Evolutionary conservation across 768 basidiomycete genomes (phyloP), one percentile per base, ranked within the genome.

Genomic region (Candolleomyces efflorescens): DNA sequence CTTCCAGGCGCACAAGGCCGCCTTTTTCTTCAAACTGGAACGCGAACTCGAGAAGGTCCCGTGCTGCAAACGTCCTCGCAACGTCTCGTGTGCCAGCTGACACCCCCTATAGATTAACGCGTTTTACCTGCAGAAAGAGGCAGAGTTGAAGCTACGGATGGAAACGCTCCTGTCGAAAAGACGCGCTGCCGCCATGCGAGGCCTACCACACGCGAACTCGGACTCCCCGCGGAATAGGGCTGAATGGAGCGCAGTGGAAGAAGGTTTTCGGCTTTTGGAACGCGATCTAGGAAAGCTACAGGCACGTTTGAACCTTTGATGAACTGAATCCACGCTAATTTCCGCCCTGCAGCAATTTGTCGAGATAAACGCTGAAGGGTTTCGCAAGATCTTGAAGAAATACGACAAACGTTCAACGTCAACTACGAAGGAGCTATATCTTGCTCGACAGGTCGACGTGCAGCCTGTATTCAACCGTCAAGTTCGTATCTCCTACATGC

Each of bases 21-120:
- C 94, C 1, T 99, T 98, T 79, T 98, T 99, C 79, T 98, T 97
- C 82, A 98, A 95, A 70, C 83, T 99, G 0, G 95, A 98, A 70
- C 83, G 96, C 20, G 97, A 99, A 71, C 77, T 98, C 20, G 97
- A 98, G 74, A 99, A 98, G 85, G 96, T 90, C 63, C 62, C 26
- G 27, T 10, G 32, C 51, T 20, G 12, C 3, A 78, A 24, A 38
- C 5, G 62, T 38, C 36, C 54, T 43, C 49, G 43, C 24, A 26
- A 43, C 57, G 57, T 23, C 59, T 38, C 45, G 50, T 51, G 13
- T 32, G 39, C 45, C 44, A 58, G 51, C 39, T 39, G 57, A 61
- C 43, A 22, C 13, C 10, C 13, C 41, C 38, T 58, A 54, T 37
- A 99, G 96, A 98, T 99, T 76, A 98, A 99, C 73, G 84, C 87